Conservation (phyloP, 768 basidiomycete genomes). For the Piloderma croceum region DNA sequence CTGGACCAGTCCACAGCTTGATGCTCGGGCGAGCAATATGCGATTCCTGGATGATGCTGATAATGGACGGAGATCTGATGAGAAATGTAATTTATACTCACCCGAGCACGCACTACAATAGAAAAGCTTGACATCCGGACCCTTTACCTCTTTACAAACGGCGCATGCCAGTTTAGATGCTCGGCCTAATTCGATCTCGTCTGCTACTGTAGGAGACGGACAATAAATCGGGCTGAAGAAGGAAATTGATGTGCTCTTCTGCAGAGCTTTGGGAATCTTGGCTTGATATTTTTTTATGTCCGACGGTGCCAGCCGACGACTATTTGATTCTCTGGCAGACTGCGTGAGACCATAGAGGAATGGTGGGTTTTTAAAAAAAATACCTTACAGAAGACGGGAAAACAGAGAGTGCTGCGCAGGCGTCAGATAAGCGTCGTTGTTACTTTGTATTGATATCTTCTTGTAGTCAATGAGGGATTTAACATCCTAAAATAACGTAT, state of each 20-base stretch:
- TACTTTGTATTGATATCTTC: not conserved
- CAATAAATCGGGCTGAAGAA: slow-evolving; percentile 14
- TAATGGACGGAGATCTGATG: not conserved
- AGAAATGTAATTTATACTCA: not conserved
- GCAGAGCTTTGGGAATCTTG: not conserved
- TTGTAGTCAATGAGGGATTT: not conserved
- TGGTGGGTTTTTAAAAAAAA: too few relatives aligned
- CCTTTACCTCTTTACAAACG: slow-evolving; percentile 4
- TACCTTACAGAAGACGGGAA: not conserved
- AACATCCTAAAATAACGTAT: not conserved
- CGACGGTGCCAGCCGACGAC: slow-evolving; percentile 5
- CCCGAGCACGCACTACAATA: slow-evolving; percentile 11
- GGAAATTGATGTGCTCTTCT: slow-evolving; percentile 7
- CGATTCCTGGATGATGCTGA: slow-evolving; percentile 3
- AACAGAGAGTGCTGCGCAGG: not conserved
- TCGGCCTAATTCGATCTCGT: slow-evolving; percentile 10
- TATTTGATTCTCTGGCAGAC: slow-evolving; percentile 8
- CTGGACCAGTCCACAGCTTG: slow-evolving; percentile 6
- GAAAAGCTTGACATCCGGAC: not conserved
- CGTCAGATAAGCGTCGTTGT: not conserved
- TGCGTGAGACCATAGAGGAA: too few relatives aligned
- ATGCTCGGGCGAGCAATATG: slow-evolving; percentile 10
- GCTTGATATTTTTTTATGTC: slow-evolving; percentile 5
- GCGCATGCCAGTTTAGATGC: slow-evolving; percentile 2
- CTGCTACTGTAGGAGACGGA: slow-evolving; percentile 2